Evolutionary conservation across 441 rosid genomes (phyloP), one percentile per base, ranked within the genome.

Genomic region (Isatis lusitanica): DNA sequence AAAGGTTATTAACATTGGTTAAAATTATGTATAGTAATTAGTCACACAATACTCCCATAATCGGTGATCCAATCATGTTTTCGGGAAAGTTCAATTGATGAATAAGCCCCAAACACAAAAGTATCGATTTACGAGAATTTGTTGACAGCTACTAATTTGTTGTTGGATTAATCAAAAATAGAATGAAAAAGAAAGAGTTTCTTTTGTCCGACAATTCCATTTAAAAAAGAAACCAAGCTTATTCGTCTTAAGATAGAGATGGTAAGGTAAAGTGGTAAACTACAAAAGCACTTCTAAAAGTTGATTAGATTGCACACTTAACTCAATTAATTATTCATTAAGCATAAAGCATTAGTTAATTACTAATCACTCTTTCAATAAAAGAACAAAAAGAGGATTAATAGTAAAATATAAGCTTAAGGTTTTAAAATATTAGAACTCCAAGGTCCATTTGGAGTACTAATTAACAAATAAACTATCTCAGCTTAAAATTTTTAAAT

Each of bases 301-400:
- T 66, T 64, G 78, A 72, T 75, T 78, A 39, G 68, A 42, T 68
- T 71, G 68, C 71, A 78, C 71, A 72, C 71, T 70, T 66, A 26
- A 36, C 64, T 52, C 56, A 69, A 59, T 63, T 53, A 42, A 75
- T 59, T 47, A 79, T 65, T 60, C 68, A 51, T 40, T 36, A 50
- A 68, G 52, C 73, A 63, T 6, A 28, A 46, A 76, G 63, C 64
- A 70, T 48, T 42, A 50, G 21, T 65, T 70, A 70, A 74, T 51
- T 35, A 40, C 15, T 38, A 42, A 35, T 69, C 69, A 43, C 58
- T 69, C 65, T 62, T 53, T 44, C 15, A 35, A 8, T 44, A 31
- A 16, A 42, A 7, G 11, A 28, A 28, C 8, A 26, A 1, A 4
- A 61, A 38, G 26, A 48, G 44, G 15, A 26, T 13, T 13, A 24